Percentiles rank a stretch among this genome's conserved stretches.
These are phyloP conservation scores for Cordyceps tenuipes DNA, from an alignment of 2,329 filamentous ascomycete species.

Conservation along the genomic window DNA sequence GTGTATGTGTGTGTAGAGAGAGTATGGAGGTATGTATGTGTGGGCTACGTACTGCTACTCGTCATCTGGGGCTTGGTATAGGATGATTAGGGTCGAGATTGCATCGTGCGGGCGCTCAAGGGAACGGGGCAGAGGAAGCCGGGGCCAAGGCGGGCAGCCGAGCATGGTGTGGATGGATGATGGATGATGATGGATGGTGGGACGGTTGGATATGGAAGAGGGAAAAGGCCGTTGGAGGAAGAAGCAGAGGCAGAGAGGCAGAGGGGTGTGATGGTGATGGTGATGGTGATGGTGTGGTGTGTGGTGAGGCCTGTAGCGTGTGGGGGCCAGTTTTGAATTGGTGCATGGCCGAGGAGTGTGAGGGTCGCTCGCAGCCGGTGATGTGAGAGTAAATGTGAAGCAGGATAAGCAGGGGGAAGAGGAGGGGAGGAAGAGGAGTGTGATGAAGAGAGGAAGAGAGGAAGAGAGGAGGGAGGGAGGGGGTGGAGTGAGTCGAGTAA, in stretches of 20 bases:
- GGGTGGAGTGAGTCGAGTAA: not conserved
- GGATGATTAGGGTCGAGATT: constrained; percentile 10
- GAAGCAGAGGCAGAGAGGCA: not conserved
- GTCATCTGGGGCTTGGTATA: not conserved
- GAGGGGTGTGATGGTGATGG: no score
- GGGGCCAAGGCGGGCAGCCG: not conserved
- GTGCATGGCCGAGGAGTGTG: not conserved
- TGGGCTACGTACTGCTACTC: not conserved
- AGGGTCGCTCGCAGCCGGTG: not conserved
- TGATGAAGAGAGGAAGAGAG: no score
- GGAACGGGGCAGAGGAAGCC: not conserved
- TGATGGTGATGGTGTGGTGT: no score
- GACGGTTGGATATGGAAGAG: no score
- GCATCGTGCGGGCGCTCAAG: not conserved
- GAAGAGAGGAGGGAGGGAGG: not conserved
- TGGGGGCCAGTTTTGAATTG: not conserved
- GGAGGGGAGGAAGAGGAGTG: no score
- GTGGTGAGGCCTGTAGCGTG: not conserved
- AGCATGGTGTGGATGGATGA: not conserved
- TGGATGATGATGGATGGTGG: no score
- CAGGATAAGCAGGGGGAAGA: no score
- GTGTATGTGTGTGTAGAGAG: not conserved
- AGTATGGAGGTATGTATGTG: no score
- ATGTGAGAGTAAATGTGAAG: no score
- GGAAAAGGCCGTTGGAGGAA: not conserved